Evolutionary conservation across 768 basidiomycete genomes (phyloP).

Genomic region (Ramaria rubella): DNA sequence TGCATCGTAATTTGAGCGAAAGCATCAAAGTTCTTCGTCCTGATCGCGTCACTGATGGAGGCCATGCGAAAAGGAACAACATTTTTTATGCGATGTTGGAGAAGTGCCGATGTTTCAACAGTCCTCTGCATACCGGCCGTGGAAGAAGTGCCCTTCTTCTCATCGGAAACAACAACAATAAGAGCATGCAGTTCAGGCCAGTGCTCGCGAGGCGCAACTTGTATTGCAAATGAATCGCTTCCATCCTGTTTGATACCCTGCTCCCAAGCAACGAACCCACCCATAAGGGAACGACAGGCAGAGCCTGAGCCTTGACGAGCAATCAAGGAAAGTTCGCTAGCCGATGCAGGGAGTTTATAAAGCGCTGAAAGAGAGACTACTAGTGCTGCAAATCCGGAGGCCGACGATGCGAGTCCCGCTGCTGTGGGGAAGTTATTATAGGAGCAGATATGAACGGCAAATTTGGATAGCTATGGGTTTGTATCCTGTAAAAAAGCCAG

Average conservation of each 20-base stretch:
- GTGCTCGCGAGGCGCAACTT: slow-evolving; percentile 78
- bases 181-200: slow-evolving; percentile 97
- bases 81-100: slow-evolving; percentile 80
- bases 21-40: slow-evolving; percentile 68
- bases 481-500: slow-evolving; percentile 1
- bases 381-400: slow-evolving; percentile 94
- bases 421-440: slow-evolving; percentile 99
- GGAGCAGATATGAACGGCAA: slow-evolving; percentile 81
- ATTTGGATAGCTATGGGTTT: slow-evolving; percentile 52
- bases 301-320: slow-evolving; percentile 97
- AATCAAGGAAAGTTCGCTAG: slow-evolving; percentile 84
- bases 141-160: slow-evolving; percentile 93
- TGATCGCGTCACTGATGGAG: slow-evolving; percentile 75
- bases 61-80: slow-evolving; percentile 88
- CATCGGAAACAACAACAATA: slow-evolving; percentile 93
- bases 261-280: slow-evolving; percentile 96
- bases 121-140: slow-evolving; percentile 98
- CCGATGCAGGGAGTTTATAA: slow-evolving; percentile 70
- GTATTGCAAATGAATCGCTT: slow-evolving; percentile 78
- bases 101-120: slow-evolving; percentile 82
- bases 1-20: slow-evolving; percentile 94
- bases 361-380: slow-evolving; percentile 83
- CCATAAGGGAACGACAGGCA: slow-evolving; percentile 95
- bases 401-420: slow-evolving; percentile 94
- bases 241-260: slow-evolving; percentile 63